Conservation (phyloP, 1,139 yeast genomes). For the Scheffersomyces stambukii region DNA sequence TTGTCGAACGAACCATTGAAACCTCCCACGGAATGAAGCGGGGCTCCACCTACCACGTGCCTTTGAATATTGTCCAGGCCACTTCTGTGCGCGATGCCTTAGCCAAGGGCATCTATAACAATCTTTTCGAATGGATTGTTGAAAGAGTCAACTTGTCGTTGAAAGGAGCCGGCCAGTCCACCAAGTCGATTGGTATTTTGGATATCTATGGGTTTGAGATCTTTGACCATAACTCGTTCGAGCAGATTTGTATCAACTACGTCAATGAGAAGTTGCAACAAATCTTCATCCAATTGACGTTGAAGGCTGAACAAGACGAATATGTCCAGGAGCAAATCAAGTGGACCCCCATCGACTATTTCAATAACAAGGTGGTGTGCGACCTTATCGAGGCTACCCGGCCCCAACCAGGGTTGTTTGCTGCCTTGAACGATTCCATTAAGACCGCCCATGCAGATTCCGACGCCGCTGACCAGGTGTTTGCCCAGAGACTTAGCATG, state of each 20-base stretch:
- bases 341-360: slow-evolving; percentile 97
- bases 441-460: slow-evolving; percentile 99
- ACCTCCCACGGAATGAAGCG: slow-evolving; percentile 85
- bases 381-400: slow-evolving; percentile 91
- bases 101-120: slow-evolving; percentile 91
- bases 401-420: slow-evolving; percentile 92
- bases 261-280: slow-evolving; percentile 97
- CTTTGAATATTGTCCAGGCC: slow-evolving; percentile 88
- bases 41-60: slow-evolving; percentile 93
- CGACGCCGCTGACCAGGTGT: slow-evolving; percentile 93
- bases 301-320: slow-evolving; percentile 96
- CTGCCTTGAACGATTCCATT: slow-evolving; percentile 93
- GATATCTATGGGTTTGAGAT: slow-evolving; percentile 99
- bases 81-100: slow-evolving; percentile 92
- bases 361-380: slow-evolving; percentile 95
- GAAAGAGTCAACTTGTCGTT: slow-evolving; percentile 79
- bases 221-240: slow-evolving; percentile 94
- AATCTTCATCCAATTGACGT: slow-evolving; percentile 89
- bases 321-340: slow-evolving; percentile 91
- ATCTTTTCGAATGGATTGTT: slow-evolving; percentile 97
- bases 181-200: slow-evolving; percentile 79
- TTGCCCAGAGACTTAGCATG: slow-evolving; percentile 86
- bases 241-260: slow-evolving; percentile 94
- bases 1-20: slow-evolving; percentile 81
- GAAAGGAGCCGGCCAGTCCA: slow-evolving; percentile 36